Evolutionary conservation across 2,329 filamentous ascomycete genomes (phyloP), one percentile per base, ranked within the genome.

Genomic region (Dactylellina drechsleri): DNA sequence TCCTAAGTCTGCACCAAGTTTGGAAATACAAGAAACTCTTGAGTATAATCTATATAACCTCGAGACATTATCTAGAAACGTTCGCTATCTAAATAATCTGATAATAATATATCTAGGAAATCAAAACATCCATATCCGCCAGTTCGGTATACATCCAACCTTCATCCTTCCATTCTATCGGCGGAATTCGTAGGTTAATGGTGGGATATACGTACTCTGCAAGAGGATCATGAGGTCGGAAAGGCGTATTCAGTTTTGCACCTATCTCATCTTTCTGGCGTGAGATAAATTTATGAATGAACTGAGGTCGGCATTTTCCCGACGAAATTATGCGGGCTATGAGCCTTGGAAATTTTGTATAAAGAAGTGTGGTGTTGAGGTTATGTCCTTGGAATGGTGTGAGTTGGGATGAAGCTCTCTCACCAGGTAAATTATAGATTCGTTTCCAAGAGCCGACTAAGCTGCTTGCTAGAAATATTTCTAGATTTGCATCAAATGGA

Each of bases 81-180:
- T 1, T 36, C 31, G 31, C 31, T 10, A 36, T 28, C 7, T 28
- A 7, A 7, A 36, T 36, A 36, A 36, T 36, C 10, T n/a, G 31
- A 36, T 2, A 36, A 36, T 1, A 7, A 36, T 47, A 47, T 10
- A 18, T 52, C 18, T 52, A 52, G 16, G 60, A 43, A 54, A 65
- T n/a, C 7, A 65, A 16, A 31, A 65, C 60, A 16, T 43, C 49
- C 49, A 65, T 56, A 31, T 49, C 47, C 20, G 36, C 16, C 7
- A 56, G 20, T 41, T 65, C 60, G 5, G 60, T 65, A 65, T 56
- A 65, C 20, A 45, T 56, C 60, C 60, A 65, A 16, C 60, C 50
- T 8, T 54, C 23, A 54, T 65, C 49, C 13, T 45, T 13, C 60
- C 60, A 65, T 36, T 47, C 13, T 8, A 16, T 16, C 2, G 50